Evolutionary conservation across 495 filamentous ascomycete genomes (phyloP), one percentile per base, ranked within the genome.

Genomic region (Aspergillus asperescens): DNA sequence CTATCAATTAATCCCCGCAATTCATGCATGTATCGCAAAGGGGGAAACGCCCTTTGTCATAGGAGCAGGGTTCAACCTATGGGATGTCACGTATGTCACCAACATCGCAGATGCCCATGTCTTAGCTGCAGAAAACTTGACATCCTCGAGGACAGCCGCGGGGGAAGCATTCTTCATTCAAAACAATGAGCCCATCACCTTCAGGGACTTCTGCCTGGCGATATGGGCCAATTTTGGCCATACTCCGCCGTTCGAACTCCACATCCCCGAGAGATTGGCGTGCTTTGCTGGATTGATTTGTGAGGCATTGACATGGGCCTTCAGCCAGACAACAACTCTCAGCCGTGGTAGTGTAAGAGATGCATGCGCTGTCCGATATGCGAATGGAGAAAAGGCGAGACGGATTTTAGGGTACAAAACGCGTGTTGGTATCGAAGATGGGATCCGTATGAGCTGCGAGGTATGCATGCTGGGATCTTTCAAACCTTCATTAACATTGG

Each of bases 91-190:
- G 20, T 80, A 85, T 60, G 77, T 83, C 19, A 65, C 64, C 55
- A 86, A 87, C 50, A 63, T 80, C 23, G 83, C 80, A 13, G 75
- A 84, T 55, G 82, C 82, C 16, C 81, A 86, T 59, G 64, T 84
- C 20, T 74, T 87, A 28, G 82, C 83, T 4, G 74, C 77, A 4
- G 74, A 79, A 56, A 83, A 83, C 56, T 68, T 85, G 43, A 55
- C 81, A 16, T 73, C 73, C 4, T 68, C 72, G 1, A 72, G 62
- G 32, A 81, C 79, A 7, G 81, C 81, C 19, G 79, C 81, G 0
- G 83, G 83, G 0, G 72, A 84, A 52, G 77, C 74, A 13, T 81
- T 85, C 58, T 84, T 81, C 63, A 79, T 86, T 27, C 78, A 80
- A 41, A 86, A 85, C 52, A 77, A 83, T 44, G 76, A 85, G 57